Evolutionary conservation across 768 basidiomycete genomes (phyloP).

Genomic region (Suillus subaureus): DNA sequence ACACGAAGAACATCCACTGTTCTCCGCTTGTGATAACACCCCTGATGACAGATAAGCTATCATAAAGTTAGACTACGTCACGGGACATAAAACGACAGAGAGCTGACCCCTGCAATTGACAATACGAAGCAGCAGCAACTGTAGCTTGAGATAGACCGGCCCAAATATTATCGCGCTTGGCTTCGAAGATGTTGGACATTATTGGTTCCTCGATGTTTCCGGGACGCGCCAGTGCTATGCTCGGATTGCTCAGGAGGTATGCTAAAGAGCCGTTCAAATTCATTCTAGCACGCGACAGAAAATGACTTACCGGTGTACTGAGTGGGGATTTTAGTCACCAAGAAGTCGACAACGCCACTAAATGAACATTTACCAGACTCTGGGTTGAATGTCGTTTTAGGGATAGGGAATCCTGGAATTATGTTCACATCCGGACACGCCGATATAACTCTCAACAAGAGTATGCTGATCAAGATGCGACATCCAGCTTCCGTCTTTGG

Average conservation of each 20-base stretch:
- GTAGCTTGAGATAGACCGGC: conserved; percentile 17
- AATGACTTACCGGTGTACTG: conserved; percentile 13
- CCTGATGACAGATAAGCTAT: too few relatives aligned
- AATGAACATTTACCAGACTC: conserved; percentile 19
- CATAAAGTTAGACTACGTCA: too few relatives aligned
- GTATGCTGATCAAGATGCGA: not conserved
- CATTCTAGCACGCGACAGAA: not conserved
- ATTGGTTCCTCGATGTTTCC: not conserved
- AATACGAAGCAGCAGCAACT: conserved; percentile 17
- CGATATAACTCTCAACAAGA: conserved; percentile 3
- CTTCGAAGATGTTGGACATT: conserved; percentile 21
- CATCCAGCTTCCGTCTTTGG: not conserved
- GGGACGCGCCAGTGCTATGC: not conserved
- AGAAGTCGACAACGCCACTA: conserved; percentile 19
- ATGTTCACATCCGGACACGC: conserved; percentile 19
- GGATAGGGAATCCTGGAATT: conserved; percentile 25
- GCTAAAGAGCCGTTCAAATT: conserved; percentile 11
- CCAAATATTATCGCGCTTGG: conserved; percentile 20
- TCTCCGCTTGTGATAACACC: too few relatives aligned
- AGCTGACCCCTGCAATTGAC: not conserved
- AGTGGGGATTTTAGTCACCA: too few relatives aligned
- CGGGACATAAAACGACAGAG: not conserved
- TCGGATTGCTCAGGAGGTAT: conserved; percentile 16
- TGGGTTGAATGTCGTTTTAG: conserved; percentile 16
- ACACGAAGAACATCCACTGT: too few relatives aligned